These are phyloP conservation scores for Hibiscus trionum DNA, from an alignment of 345 rosid genomes.

Conservation along the genomic window DNA sequence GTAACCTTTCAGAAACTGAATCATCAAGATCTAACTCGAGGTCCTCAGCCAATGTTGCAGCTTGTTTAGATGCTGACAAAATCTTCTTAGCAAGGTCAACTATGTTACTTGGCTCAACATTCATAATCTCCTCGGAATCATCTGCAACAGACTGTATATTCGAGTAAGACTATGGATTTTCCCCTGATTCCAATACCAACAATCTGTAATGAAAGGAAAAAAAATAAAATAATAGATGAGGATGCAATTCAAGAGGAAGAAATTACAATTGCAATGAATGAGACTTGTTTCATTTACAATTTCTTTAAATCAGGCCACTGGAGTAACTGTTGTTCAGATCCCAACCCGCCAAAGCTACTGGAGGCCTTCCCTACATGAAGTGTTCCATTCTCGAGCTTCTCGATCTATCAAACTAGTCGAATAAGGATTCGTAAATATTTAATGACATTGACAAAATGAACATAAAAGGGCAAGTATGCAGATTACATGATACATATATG, in stretches of 20 bases:
- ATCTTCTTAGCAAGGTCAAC: constrained; percentile 61
- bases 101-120: constrained; percentile 31
- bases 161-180: constrained; percentile 24
- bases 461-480: background rate
- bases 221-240: background rate
- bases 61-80: constrained; percentile 68
- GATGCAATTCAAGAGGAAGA: constrained; percentile 2
- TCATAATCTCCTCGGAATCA: constrained; percentile 16
- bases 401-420: constrained; percentile 12
- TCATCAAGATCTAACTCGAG: constrained; percentile 21
- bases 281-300: constrained; percentile 31
- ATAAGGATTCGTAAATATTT: background rate
- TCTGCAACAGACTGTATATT: constrained; percentile 21
- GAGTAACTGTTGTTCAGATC: constrained; percentile 28
- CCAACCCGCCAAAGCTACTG: constrained; percentile 21
- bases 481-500: background rate
- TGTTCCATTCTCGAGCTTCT: constrained; percentile 31
- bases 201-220: constrained; percentile 26
- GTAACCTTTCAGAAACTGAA: constrained; percentile 49
- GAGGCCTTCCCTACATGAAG: constrained; percentile 28
- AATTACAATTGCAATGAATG: background rate
- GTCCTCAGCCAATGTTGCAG: constrained; percentile 37
- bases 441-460: no score
- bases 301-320: constrained; percentile 45
- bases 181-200: constrained; percentile 27